Percentiles rank a stretch among this genome's conserved stretches.
phyloP scores from a whole-genome alignment of 2,329 filamentous ascomycete species.

The Rasamsonia emersonii region DNA sequence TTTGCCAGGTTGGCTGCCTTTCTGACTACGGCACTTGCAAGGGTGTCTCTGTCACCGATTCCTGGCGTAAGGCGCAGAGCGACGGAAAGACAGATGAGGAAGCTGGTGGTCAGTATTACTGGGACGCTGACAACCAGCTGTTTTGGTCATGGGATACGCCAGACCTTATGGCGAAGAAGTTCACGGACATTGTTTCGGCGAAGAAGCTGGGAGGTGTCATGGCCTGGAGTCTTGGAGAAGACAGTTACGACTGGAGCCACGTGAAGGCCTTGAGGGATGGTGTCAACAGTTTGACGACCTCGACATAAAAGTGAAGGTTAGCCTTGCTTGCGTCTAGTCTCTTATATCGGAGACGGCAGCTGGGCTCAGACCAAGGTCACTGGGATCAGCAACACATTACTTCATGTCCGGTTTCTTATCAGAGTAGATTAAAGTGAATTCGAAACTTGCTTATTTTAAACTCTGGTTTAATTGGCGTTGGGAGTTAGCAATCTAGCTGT shows the following conservation, averaged over 20 bases:
- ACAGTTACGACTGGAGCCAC: constrained; percentile 40
- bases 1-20: constrained; percentile 25
- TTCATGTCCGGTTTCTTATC: too few species aligned
- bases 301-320: too few species aligned
- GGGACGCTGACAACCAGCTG: constrained; percentile 48
- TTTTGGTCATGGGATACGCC: constrained; percentile 71
- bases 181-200: constrained; percentile 49
- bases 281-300: too few species aligned
- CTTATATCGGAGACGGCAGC: too few species aligned
- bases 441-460: too few species aligned
- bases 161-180: constrained; percentile 53
- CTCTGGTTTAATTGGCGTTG: too few species aligned
- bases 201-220: constrained; percentile 60
- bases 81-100: constrained; percentile 43
- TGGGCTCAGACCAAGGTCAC: too few species aligned
- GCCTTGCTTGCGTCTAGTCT: too few species aligned
- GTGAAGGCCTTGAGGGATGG: constrained; percentile 35
- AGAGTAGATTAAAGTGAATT: too few species aligned
- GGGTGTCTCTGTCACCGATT: constrained; percentile 45
- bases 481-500: too few species aligned
- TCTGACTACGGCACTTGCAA: constrained; percentile 34
- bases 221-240: constrained; percentile 67
- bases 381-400: too few species aligned
- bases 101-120: constrained; percentile 60
- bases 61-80: constrained; percentile 29